Evolutionary conservation across 345 rosid species (phyloP).

Genomic region (Corchorus olitorius): DNA sequence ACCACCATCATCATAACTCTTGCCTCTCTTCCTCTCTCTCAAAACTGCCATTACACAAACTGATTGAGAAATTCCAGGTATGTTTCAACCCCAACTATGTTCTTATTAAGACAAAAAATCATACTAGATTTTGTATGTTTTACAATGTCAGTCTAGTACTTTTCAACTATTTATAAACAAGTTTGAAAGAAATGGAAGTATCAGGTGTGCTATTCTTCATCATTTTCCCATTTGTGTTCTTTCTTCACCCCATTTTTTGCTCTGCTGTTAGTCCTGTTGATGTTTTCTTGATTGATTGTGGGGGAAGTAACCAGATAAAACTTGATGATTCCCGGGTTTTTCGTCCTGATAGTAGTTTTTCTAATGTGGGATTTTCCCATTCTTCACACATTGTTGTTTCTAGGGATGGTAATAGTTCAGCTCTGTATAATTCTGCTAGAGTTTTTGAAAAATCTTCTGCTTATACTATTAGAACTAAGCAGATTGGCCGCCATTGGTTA

Average conservation of each 20-base stretch:
- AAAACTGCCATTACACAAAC: not conserved
- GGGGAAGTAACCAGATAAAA: slow-evolving; percentile 18
- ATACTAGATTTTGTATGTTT: no score
- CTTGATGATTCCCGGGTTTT: slow-evolving; percentile 24
- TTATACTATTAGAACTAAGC: slow-evolving; percentile 22
- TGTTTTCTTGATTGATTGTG: slow-evolving; percentile 27
- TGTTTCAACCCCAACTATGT: not conserved
- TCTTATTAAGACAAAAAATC: not conserved
- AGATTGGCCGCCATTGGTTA: slow-evolving; percentile 29
- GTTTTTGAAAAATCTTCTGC: slow-evolving; percentile 17
- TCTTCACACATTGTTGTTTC: slow-evolving; percentile 20
- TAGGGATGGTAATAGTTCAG: not conserved
- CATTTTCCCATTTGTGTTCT: slow-evolving; percentile 11
- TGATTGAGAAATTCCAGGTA: slow-evolving; percentile 6
- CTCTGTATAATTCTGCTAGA: slow-evolving; percentile 23
- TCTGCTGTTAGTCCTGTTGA: slow-evolving; percentile 20
- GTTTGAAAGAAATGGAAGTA: slow-evolving; percentile 9
- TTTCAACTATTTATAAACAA: not conserved
- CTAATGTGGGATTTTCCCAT: slow-evolving; percentile 10
- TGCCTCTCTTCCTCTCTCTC: not conserved
- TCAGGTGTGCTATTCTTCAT: slow-evolving; percentile 3
- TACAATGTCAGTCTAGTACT: not conserved
- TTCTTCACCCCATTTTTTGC: not conserved
- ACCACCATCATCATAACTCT: not conserved
- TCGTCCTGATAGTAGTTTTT: slow-evolving; percentile 21